A percentile compares a stretch with the other conserved stretches of the same genome.
These are phyloP conservation scores for Cruciata laevipes DNA, from an alignment of 257 asterid species.

Conservation along the genomic window DNA sequence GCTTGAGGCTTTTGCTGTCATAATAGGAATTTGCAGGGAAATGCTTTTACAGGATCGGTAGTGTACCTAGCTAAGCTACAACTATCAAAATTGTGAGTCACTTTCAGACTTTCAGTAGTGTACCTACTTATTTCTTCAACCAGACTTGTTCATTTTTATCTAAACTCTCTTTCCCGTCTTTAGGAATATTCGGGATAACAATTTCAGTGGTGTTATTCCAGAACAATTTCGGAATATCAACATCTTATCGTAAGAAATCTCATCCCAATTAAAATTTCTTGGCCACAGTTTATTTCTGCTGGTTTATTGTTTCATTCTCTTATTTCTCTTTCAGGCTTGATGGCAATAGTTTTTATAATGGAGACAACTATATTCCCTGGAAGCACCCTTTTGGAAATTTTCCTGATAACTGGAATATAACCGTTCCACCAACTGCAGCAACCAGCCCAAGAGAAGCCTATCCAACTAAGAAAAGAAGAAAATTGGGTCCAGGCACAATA, in stretches of 20 bases:
- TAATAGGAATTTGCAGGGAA: conserved; percentile 70
- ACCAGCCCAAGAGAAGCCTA: conserved; percentile 53
- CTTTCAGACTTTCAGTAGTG: conserved; percentile 7
- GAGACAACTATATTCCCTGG: conserved; percentile 71
- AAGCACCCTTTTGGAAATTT: conserved; percentile 46
- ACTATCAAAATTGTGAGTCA: conserved; percentile 57
- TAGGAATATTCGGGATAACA: conserved; percentile 91
- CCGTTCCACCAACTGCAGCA: conserved; percentile 56
- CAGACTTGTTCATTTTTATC: background rate
- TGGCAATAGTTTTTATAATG: conserved; percentile 60
- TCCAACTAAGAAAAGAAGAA: conserved; percentile 40
- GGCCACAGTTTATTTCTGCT: background rate
- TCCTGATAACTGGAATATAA: conserved; percentile 47
- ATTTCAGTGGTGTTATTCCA: conserved; percentile 92
- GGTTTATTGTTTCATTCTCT: conserved; percentile 50
- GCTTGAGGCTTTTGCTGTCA: conserved; percentile 10
- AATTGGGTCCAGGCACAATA: conserved; percentile 31
- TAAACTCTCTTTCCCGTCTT: conserved; percentile 13
- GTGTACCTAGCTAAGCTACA: conserved; percentile 62
- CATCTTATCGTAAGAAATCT: conserved; percentile 52
- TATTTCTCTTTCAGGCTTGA: conserved; percentile 51
- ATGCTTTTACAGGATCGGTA: conserved; percentile 81
- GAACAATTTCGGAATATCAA: conserved; percentile 53
- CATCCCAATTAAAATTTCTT: conserved; percentile 6
- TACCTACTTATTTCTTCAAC: background rate